Conservation (phyloP, 345 rosid genomes). For the Hypericum perforatum region DNA sequence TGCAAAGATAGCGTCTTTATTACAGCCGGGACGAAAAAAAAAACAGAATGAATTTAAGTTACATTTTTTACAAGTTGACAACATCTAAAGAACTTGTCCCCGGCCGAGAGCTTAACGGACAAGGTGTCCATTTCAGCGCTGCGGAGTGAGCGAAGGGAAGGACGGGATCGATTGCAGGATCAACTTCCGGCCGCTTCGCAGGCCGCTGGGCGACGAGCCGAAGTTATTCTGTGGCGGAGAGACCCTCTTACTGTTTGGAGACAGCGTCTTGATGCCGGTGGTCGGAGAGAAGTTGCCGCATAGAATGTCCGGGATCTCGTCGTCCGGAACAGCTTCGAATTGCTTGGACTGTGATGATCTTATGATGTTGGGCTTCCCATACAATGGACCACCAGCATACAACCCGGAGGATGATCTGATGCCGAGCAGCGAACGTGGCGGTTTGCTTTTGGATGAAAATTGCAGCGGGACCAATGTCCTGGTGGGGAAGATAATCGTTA, state of each 20-base stretch:
- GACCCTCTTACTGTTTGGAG: slow-evolving; percentile 95
- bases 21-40: no score
- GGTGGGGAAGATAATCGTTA: slow-evolving; percentile 13
- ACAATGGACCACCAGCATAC: slow-evolving; percentile 21
- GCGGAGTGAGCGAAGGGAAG: slow-evolving; percentile 90
- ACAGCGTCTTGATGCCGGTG: slow-evolving; percentile 41
- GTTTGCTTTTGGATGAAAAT: slow-evolving; percentile 57
- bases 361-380: slow-evolving; percentile 34
- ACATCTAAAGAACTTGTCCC: no score
- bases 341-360: slow-evolving; percentile 35
- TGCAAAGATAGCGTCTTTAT: no score
- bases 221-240: slow-evolving; percentile 64
- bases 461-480: slow-evolving; percentile 63
- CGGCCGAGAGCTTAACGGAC: not conserved
- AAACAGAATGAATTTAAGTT: no score
- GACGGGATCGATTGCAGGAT: slow-evolving; percentile 86
- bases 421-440: slow-evolving; percentile 45
- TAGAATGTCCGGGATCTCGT: slow-evolving; percentile 61
- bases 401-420: slow-evolving; percentile 37
- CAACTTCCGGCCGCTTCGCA: slow-evolving; percentile 72
- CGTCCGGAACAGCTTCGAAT: slow-evolving; percentile 34
- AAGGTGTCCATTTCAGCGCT: slow-evolving; percentile 36
- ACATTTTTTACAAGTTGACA: no score
- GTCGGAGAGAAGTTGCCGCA: slow-evolving; percentile 35
- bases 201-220: slow-evolving; percentile 51